A percentile compares a stretch with the other conserved stretches of the same genome.
These are phyloP conservation scores for Penicillium arizonense DNA, from an alignment of 495 filamentous ascomycete genomes.

Conservation along the genomic window DNA sequence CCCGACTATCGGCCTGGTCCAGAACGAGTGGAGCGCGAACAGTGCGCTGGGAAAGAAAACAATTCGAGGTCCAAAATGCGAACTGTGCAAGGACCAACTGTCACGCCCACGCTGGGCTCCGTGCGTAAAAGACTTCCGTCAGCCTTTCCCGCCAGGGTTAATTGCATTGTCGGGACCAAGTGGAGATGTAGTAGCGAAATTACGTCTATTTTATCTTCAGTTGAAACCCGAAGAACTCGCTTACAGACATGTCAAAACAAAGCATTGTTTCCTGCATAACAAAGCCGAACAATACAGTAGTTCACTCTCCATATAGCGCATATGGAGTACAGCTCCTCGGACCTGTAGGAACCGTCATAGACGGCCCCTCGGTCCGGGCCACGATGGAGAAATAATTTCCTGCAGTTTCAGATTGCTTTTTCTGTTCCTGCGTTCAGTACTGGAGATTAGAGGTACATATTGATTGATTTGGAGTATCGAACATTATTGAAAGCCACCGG, in stretches of 20 bases:
- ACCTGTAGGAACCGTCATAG: constrained; percentile 6
- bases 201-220: too few relatives aligned
- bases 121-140: constrained; percentile 11
- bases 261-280: not conserved
- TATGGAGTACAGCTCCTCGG: constrained; percentile 14
- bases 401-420: constrained; percentile 23
- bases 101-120: constrained; percentile 21
- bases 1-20: not conserved
- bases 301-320: not conserved
- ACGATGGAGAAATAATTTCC: constrained; percentile 15
- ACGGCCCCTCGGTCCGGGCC: constrained; percentile 21
- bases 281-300: not conserved
- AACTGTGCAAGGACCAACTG: constrained; percentile 20
- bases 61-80: not conserved
- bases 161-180: constrained; percentile 2
- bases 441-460: too few relatives aligned
- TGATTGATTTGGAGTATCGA: not conserved
- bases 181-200: not conserved
- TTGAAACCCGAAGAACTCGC: too few relatives aligned
- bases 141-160: constrained; percentile 11
- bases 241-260: too few relatives aligned
- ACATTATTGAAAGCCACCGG: constrained; percentile 9
- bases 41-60: not conserved
- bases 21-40: constrained; percentile 1
- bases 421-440: not conserved